A percentile compares a stretch with the other conserved stretches of the same genome.
Conservation (phyloP, 176 grass and related monocot genomes). For the Bolboschoenus planiculmis region DNA sequence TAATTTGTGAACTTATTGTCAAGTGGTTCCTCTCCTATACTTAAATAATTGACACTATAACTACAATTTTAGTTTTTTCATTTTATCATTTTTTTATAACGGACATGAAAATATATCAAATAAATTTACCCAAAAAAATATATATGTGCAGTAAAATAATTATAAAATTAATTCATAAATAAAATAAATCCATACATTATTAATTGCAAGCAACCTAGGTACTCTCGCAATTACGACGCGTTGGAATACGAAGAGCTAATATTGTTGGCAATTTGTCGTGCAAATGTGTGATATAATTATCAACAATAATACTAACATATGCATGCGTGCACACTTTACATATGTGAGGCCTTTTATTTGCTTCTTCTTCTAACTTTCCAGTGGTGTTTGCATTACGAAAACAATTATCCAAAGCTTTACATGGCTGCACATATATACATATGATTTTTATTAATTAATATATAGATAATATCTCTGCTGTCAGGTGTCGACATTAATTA, state of each 20-base stretch:
- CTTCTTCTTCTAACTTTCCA: slow-evolving; percentile 5
- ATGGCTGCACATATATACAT: neutral
- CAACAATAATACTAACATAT: neutral
- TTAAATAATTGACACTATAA: too few relatives aligned
- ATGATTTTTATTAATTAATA: neutral
- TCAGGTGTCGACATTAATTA: neutral
- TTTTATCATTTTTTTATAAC: too few relatives aligned
- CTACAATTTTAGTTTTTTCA: too few relatives aligned
- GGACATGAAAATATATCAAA: too few relatives aligned
- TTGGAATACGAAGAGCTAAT: neutral
- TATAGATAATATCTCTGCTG: neutral
- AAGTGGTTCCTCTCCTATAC: too few relatives aligned
- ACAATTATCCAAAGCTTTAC: neutral
- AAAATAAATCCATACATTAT: neutral
- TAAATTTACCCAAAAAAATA: too few relatives aligned
- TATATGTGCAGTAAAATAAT: neutral
- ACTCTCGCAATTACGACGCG: neutral
- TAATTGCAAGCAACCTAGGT: neutral
- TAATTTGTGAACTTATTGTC: too few relatives aligned
- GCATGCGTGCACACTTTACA: slow-evolving; percentile 23
- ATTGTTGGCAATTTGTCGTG: neutral
- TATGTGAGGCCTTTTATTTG: slow-evolving; percentile 5
- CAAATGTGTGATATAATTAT: neutral
- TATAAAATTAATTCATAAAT: neutral
- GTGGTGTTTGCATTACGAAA: slow-evolving; percentile 7